Base-by-base conservation (phyloP, 2,329 filamentous ascomycete species). In the Colletotrichum melonis region DNA sequence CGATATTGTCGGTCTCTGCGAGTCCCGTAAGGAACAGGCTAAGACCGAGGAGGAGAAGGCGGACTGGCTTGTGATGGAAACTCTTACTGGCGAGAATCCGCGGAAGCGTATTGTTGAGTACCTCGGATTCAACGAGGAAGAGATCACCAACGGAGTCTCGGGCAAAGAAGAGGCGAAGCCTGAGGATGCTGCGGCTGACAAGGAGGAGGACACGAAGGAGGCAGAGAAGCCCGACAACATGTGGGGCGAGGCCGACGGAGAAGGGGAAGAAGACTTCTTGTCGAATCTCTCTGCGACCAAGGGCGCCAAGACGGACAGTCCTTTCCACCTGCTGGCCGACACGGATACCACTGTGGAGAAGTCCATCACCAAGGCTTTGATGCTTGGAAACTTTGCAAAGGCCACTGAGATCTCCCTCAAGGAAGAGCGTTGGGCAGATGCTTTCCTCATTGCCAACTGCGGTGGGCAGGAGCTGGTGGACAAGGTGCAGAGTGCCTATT, bases 391-490 rank as follows among this genome's bases (percentile, higher is more conserved):
- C 76, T 99, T 99, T 79, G 92, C 95, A 70, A 93, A 93, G 80
- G 97, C 97, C 22, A 92, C 97, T 71, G 94, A 97, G 69, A 91
- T 98, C 64, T 98, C 95, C 78, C 85, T 99, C 19, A 92, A 94
- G 78, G 95, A 98, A 82, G 92, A 97, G 76, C 92, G 95, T 66
- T 92, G 98, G 81, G 97, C 97, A 0, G 97, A 99, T 84, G 97
- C 97, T 52, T 98, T 99, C 84, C 95, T 99, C 86, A 96, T 99
- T 80, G 97, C 97, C 59, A 98, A 98, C 78, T 98, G 95, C 79
- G 95, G 97, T 72, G 97, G 96, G 62, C 95, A 97, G 81, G 93
- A 95, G 76, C 93, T 97, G 73, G 93, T 98, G 56, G 95, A 98
- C 78, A 98, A 97, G 86, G 96, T 96, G 5, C 97, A 98, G 83